A percentile compares a stretch with the other conserved stretches of the same genome.
phyloP scores from a whole-genome alignment of 108 stramenopile genomes.

The Pseudonitzschia multiseries region DNA sequence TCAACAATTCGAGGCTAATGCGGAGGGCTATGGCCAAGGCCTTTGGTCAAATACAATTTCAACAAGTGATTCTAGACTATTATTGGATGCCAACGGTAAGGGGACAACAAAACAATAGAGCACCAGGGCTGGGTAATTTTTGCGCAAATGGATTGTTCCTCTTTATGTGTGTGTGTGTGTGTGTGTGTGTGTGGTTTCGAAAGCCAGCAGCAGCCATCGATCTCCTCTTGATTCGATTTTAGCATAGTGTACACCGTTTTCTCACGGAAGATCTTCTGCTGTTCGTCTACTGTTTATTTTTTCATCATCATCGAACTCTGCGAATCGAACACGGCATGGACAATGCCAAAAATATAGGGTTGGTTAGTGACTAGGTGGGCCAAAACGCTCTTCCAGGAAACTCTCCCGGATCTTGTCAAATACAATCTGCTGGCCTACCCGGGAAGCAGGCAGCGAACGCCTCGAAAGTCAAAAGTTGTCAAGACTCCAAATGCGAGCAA shows the following conservation, averaged over 20 bases:
- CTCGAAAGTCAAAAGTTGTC: constrained; percentile 15
- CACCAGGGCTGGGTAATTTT: too few relatives aligned
- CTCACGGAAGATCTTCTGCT: too few relatives aligned
- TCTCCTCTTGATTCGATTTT: too few relatives aligned
- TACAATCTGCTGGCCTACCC: constrained; percentile 56
- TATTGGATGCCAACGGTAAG: constrained; percentile 78
- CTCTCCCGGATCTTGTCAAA: constrained; percentile 55
- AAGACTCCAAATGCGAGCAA: constrained; percentile 14
- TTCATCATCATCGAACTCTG: not conserved
- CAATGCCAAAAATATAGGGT: not conserved
- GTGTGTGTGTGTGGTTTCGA: too few relatives aligned
- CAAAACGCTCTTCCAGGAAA: constrained; percentile 62
- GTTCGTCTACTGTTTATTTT: not conserved
- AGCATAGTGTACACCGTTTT: too few relatives aligned
- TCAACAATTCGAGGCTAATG: constrained; percentile 55
- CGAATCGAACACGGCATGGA: too few relatives aligned
- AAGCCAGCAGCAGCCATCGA: too few relatives aligned
- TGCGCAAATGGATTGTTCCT: not conserved
- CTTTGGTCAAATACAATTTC: constrained; percentile 59
- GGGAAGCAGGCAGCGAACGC: not conserved
- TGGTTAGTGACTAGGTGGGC: constrained; percentile 61
- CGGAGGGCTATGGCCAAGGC: constrained; percentile 34
- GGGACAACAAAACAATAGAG: constrained; percentile 4
- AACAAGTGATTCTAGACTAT: constrained; percentile 76
- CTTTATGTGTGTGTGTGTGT: too few relatives aligned